phyloP scores from a whole-genome alignment of 2,329 filamentous ascomycete species.

The Ascochyta viciae-villosae region DNA sequence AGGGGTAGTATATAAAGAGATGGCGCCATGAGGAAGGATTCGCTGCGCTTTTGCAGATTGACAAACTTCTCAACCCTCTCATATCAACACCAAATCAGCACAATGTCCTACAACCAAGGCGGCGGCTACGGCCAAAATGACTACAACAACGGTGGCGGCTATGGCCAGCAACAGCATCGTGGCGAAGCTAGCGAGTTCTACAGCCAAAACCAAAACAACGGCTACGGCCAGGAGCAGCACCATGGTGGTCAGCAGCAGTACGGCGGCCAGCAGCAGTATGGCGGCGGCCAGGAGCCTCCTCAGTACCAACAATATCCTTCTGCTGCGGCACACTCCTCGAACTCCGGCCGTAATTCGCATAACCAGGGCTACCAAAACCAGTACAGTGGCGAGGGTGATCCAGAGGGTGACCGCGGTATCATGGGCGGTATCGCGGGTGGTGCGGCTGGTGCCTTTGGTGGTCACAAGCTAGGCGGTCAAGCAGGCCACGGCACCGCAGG shows the following conservation, averaged over 20 bases:
- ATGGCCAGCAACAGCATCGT: conserved; percentile 18
- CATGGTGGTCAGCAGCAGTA: too few relatives aligned
- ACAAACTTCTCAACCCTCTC: background rate
- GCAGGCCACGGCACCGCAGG: conserved; percentile 33
- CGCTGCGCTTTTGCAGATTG: conserved; percentile 3
- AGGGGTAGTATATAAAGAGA: conserved; percentile 11
- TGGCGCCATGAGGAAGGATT: background rate
- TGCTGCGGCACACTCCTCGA: conserved; percentile 29
- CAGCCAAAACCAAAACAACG: conserved; percentile 15
- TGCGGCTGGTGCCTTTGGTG: conserved; percentile 37
- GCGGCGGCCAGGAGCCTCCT: conserved; percentile 25
- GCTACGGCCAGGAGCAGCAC: conserved; percentile 3
- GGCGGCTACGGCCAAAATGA: conserved; percentile 8
- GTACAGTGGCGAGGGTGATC: conserved; percentile 28
- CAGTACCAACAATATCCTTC: conserved; percentile 35
- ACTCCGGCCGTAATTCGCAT: conserved; percentile 31
- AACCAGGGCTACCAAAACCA: conserved; percentile 35
- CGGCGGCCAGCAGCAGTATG: conserved; percentile 20
- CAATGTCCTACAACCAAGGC: conserved; percentile 16
- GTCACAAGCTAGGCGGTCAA: conserved; percentile 34
- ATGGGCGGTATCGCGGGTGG: conserved; percentile 37
- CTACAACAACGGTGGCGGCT: conserved; percentile 19
- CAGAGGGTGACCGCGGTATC: conserved; percentile 35
- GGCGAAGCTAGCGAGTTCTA: conserved; percentile 26
- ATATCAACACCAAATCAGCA: background rate